Base-by-base conservation (phyloP, 805 yeast species). In the Vanderwaltozyma polyspora region DNA sequence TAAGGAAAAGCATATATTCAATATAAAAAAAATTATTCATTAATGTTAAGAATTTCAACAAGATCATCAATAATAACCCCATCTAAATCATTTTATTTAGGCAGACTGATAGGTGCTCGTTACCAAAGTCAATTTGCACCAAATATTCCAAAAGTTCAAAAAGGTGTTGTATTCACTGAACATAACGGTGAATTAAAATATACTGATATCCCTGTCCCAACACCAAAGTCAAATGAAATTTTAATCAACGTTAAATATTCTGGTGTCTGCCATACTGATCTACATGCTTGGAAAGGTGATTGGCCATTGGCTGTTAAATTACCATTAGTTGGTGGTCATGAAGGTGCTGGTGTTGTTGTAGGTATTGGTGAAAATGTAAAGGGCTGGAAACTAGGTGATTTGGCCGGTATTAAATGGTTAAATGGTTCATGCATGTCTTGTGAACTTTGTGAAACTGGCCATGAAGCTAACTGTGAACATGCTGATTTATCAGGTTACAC, bases 201-300 rank as follows among this genome's bases (percentile, higher is more conserved):
- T 59, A 62, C 60, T 42, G 77, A 72, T 46, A 66, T 72, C 37
- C 68, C 74, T 5, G 76, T 72, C 12, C 79, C 79, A 34, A 52
- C 46, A 33, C 79, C 80, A 41, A 68, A 68, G 46, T 60, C 77
- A 36, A 72, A 68, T 43, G 79, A 74, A 51, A 57, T 74, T 36
- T 57, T 74, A 49, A 59, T 74, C 52, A 68, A 73, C 46, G 73
- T 74, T 49, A 68, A 71, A 55, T 74, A 72, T 57, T 74, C 79
- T 4, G 79, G 79, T 52, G 79, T 74, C 16, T 74, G 79, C 49
- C 79, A 74, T 56, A 72, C 79, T 4, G 79, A 74, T 52, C 62
- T 74, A 50, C 79, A 74, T 52, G 79, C 79, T 26, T 74, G 77
- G 76, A 70, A 73, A 48, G 79, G 79, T 42, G 79, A 74, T 51